Evolutionary conservation across 78 protist species (phyloP).

Genomic region (Tieghemostelium lacteum): DNA sequence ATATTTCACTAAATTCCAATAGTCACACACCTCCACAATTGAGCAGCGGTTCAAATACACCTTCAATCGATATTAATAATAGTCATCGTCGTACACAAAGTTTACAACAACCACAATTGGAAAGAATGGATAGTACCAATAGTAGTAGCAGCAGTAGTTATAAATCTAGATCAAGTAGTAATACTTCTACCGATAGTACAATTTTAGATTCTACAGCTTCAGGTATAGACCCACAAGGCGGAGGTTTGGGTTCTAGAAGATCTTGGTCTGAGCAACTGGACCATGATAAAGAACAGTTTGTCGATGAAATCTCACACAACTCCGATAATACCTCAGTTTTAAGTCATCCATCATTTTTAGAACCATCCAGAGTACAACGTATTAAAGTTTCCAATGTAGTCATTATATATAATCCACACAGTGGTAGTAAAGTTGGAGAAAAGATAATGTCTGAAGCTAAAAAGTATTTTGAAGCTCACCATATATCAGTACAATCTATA

Average conservation of each 20-base stretch:
- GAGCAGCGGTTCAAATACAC: no score
- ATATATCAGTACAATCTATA: conserved; percentile 33
- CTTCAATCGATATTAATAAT: no score
- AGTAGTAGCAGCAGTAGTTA: background rate
- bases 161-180: background rate
- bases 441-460: conserved; percentile 69
- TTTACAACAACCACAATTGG: background rate
- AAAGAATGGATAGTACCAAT: background rate
- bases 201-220: background rate
- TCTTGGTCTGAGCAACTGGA: conserved; percentile 76
- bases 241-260: conserved; percentile 4
- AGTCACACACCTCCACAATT: no score
- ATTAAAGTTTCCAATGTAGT: conserved; percentile 52
- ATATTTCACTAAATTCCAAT: no score
- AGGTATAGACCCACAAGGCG: conserved; percentile 50
- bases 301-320: background rate
- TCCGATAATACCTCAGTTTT: conserved; percentile 21
- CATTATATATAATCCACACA: conserved; percentile 75
- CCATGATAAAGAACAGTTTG: conserved; percentile 52
- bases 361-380: conserved; percentile 49
- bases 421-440: conserved; percentile 79
- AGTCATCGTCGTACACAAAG: no score
- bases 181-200: background rate
- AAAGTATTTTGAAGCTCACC: conserved; percentile 65
- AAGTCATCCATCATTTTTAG: conserved; percentile 71